Evolutionary conservation across 371 early-diverging fungal genomes (phyloP).

Genomic region (Mucor saturninus): DNA sequence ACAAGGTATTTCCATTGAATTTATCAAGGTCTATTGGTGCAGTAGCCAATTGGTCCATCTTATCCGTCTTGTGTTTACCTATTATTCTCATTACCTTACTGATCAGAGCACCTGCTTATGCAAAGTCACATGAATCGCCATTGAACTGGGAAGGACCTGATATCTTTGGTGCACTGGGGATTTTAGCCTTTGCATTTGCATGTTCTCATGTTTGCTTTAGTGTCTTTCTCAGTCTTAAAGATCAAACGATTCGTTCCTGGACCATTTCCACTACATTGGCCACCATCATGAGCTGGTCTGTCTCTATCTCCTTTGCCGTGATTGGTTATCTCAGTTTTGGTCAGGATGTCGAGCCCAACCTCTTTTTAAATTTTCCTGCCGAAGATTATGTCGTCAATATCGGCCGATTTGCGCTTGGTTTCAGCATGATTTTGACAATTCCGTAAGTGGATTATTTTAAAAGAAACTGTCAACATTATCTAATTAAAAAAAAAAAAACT

Average conservation of each 20-base stretch:
- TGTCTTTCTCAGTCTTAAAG: slow-evolving; percentile 53
- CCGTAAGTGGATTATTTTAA: slow-evolving; percentile 34
- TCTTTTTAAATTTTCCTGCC: slow-evolving; percentile 61
- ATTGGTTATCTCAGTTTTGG: slow-evolving; percentile 65
- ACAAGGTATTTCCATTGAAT: slow-evolving; percentile 55
- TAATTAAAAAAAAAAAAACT: neutral
- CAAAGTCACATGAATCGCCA: slow-evolving; percentile 56
- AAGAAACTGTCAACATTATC: neutral
- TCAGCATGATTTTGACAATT: slow-evolving; percentile 62
- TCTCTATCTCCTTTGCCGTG: slow-evolving; percentile 63
- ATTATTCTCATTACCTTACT: slow-evolving; percentile 55
- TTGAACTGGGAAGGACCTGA: slow-evolving; percentile 51
- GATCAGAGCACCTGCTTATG: slow-evolving; percentile 56
- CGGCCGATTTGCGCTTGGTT: slow-evolving; percentile 56
- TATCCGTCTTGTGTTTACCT: slow-evolving; percentile 60
- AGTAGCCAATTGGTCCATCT: slow-evolving; percentile 55
- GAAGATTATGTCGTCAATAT: slow-evolving; percentile 58
- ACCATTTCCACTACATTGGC: slow-evolving; percentile 50
- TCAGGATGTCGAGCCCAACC: slow-evolving; percentile 56
- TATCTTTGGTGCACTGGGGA: slow-evolving; percentile 62
- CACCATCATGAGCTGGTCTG: slow-evolving; percentile 52
- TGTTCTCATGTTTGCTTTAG: slow-evolving; percentile 63
- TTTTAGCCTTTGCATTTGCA: slow-evolving; percentile 68
- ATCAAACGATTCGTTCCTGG: slow-evolving; percentile 55
- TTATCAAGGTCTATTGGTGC: slow-evolving; percentile 62